A percentile compares a stretch with the other conserved stretches of the same genome.
phyloP scores from a whole-genome alignment of 2,329 filamentous ascomycete genomes.

The Claviceps sp. region DNA sequence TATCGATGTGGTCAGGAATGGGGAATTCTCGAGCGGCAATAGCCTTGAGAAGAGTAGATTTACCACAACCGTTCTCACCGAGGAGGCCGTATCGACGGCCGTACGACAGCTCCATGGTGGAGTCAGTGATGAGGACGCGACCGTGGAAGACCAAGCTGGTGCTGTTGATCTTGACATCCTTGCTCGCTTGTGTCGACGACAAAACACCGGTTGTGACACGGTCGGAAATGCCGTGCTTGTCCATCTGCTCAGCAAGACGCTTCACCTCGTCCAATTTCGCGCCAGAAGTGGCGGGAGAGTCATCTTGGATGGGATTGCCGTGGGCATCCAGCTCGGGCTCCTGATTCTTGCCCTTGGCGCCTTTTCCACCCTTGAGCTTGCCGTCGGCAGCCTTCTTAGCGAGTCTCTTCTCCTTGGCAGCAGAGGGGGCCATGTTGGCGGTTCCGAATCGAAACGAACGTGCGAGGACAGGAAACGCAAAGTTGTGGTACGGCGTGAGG shows the following conservation, averaged over 20 bases:
- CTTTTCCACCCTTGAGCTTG: conserved; percentile 66
- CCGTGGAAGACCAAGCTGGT: conserved; percentile 94
- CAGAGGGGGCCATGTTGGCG: conserved; percentile 50
- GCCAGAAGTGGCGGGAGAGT: conserved; percentile 54
- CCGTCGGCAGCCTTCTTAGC: conserved; percentile 60
- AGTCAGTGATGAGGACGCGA: conserved; percentile 87
- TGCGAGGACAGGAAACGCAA: conserved; percentile 1
- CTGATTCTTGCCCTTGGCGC: conserved; percentile 57
- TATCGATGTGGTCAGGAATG: conserved; percentile 91
- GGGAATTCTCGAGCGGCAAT: conserved; percentile 90
- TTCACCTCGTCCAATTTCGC: conserved; percentile 70
- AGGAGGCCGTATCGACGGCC: conserved; percentile 87
- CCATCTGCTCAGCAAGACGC: conserved; percentile 83
- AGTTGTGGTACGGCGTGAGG: not conserved
- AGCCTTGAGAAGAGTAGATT: conserved; percentile 93
- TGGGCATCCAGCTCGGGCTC: conserved; percentile 52
- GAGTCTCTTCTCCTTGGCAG: conserved; percentile 58
- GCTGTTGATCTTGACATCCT: conserved; percentile 95
- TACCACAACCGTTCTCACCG: conserved; percentile 98
- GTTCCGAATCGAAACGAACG: conserved; percentile 4
- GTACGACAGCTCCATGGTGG: conserved; percentile 83
- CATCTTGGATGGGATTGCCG: conserved; percentile 40
- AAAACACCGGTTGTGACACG: conserved; percentile 96
- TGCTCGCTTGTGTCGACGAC: conserved; percentile 67
- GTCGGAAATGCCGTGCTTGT: conserved; percentile 91